Percentiles rank a stretch among this genome's conserved stretches.
These are phyloP conservation scores for Arabidopsis lyrata DNA, from an alignment of 441 rosid genomes.

Conservation along the genomic window DNA sequence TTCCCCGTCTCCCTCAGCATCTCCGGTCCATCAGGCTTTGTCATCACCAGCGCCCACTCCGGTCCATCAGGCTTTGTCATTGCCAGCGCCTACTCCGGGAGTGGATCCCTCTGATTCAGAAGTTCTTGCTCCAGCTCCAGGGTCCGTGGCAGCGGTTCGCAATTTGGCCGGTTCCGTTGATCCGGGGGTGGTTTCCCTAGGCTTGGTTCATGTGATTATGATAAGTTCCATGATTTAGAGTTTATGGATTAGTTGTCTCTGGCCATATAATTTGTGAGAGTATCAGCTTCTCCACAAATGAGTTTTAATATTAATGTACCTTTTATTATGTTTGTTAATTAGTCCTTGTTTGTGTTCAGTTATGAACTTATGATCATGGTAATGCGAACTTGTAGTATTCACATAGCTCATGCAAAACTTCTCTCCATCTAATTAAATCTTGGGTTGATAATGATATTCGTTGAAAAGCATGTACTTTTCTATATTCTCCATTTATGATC, in stretches of 20 bases:
- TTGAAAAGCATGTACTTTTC: no score
- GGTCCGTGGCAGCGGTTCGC: slow-evolving; percentile 32
- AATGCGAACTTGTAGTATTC: no score
- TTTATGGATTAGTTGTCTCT: neutral
- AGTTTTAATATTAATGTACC: neutral
- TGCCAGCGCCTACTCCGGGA: slow-evolving; percentile 36
- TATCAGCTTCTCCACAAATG: neutral
- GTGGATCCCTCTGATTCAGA: slow-evolving; percentile 24
- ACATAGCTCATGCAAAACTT: no score
- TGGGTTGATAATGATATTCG: neutral
- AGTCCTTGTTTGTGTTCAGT: no score
- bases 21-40: slow-evolving; percentile 40
- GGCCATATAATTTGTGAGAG: slow-evolving; percentile 2
- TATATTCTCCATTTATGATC: no score
- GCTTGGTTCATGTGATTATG: slow-evolving; percentile 41
- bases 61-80: slow-evolving; percentile 31
- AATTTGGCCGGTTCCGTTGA: slow-evolving; percentile 46
- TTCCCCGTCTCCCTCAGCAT: slow-evolving; percentile 34
- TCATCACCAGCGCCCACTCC: slow-evolving; percentile 36
- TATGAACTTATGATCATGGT: neutral
- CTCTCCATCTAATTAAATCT: neutral
- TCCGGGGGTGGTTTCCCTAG: slow-evolving; percentile 30
- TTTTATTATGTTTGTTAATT: neutral
- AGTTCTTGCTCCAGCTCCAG: slow-evolving; percentile 38
- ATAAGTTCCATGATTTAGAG: slow-evolving; percentile 26